A percentile compares a stretch with the other conserved stretches of the same genome.
phyloP scores from a whole-genome alignment of 345 rosid species.

The Eucalyptus pauciflora region DNA sequence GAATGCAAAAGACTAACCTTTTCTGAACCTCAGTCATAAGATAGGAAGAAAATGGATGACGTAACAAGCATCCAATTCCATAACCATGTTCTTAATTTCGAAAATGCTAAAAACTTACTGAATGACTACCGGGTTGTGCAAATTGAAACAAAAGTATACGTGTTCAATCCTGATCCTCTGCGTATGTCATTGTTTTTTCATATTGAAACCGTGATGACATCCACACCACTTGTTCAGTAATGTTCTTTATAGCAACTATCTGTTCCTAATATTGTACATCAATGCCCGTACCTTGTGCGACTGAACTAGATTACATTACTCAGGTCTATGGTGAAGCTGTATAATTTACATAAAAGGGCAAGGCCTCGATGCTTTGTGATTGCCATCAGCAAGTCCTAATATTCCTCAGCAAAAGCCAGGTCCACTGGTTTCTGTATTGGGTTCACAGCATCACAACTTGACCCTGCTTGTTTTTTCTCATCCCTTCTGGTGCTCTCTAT shows the following conservation, averaged over 20 bases:
- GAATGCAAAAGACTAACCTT: background rate
- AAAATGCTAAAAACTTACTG: no score
- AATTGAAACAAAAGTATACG: background rate
- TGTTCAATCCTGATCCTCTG: background rate
- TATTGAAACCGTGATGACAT: background rate
- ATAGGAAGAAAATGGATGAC: background rate
- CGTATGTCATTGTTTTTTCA: background rate
- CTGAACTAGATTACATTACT: background rate
- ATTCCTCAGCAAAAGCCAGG: conserved; percentile 1
- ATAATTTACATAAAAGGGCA: background rate
- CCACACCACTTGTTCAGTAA: background rate
- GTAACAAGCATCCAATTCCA: background rate
- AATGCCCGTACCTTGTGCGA: background rate
- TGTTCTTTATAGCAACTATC: background rate
- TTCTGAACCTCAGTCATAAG: background rate
- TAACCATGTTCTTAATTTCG: background rate
- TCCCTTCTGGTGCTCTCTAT: conserved; percentile 1
- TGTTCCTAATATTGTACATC: background rate
- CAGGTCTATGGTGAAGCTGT: background rate
- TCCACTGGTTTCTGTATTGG: conserved; percentile 16
- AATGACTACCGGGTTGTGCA: background rate
- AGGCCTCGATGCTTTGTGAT: background rate
- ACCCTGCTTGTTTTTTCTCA: background rate
- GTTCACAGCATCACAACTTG: background rate
- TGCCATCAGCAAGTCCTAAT: background rate